Conservation (phyloP, 495 filamentous ascomycete species). For the Lentithecium fluviatile region DNA sequence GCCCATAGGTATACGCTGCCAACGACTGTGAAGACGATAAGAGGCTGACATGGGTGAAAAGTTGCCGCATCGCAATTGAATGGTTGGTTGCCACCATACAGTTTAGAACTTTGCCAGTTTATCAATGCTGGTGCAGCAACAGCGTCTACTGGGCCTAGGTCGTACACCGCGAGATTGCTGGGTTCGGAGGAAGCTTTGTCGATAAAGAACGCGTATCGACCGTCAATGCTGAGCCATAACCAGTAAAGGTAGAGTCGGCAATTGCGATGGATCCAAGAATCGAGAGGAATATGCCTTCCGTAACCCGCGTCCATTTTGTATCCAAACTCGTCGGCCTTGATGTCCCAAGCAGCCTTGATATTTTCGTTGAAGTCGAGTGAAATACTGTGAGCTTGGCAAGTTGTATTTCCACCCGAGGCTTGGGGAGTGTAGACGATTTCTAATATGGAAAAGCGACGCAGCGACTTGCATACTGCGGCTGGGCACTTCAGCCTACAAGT, state of each 20-base stretch:
- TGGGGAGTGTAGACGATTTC: not conserved
- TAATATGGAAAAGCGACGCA: not conserved
- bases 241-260: not conserved
- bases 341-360: not conserved
- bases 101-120: not conserved
- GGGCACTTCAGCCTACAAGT: not conserved
- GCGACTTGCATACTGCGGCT: not conserved
- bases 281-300: not conserved
- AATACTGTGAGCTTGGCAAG: not conserved
- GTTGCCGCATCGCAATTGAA: not conserved
- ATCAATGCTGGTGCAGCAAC: not conserved
- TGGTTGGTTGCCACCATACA: not conserved
- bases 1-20: not conserved
- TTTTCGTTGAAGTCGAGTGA: not conserved
- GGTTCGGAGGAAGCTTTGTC: not conserved
- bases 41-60: not conserved
- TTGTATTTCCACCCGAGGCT: not conserved
- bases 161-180: not conserved
- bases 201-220: not conserved
- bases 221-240: not conserved
- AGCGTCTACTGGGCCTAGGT: not conserved
- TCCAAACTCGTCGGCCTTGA: not conserved
- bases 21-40: not conserved
- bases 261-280: conserved; percentile 1
- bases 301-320: not conserved